phyloP scores from a whole-genome alignment of 2,329 filamentous ascomycete genomes.

The Penicillium aurantiogriseum region DNA sequence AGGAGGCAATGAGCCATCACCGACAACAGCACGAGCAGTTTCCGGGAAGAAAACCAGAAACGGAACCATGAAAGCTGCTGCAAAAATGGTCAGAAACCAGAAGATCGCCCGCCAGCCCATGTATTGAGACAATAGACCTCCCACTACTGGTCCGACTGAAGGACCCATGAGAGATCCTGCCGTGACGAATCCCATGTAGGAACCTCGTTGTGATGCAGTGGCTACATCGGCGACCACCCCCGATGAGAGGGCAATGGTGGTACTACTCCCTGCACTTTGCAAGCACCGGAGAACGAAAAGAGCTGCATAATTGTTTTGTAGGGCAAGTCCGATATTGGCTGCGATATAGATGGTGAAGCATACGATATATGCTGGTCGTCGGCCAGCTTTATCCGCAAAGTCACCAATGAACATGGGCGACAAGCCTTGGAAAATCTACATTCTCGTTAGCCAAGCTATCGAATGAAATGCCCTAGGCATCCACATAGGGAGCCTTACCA shows the following conservation, averaged over 20 bases:
- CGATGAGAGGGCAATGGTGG: conserved; percentile 42
- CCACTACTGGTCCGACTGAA: conserved; percentile 38
- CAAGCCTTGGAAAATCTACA: conserved; percentile 53
- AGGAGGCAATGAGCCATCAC: conserved; percentile 38
- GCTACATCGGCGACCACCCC: conserved; percentile 43
- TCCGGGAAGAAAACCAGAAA: conserved; percentile 40
- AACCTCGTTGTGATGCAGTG: conserved; percentile 39
- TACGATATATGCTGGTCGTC: conserved; percentile 52
- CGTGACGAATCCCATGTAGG: conserved; percentile 43
- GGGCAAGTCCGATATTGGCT: conserved; percentile 41
- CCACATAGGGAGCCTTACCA: conserved; percentile 13
- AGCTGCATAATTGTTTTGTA: conserved; percentile 40
- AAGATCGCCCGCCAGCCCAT: conserved; percentile 44
- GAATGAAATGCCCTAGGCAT: neutral
- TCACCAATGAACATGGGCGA: conserved; percentile 53
- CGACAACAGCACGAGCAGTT: conserved; percentile 40
- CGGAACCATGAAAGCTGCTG: conserved; percentile 38
- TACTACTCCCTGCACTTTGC: conserved; percentile 44
- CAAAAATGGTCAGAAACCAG: conserved; percentile 52
- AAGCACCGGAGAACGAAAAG: conserved; percentile 40
- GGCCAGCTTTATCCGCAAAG: conserved; percentile 51
- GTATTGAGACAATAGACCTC: conserved; percentile 36
- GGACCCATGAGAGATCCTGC: conserved; percentile 36
- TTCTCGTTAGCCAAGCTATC: neutral
- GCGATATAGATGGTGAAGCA: conserved; percentile 53